These are phyloP conservation scores for Dendryphion nanum DNA, from an alignment of 2,329 filamentous ascomycete species.

Conservation along the genomic window DNA sequence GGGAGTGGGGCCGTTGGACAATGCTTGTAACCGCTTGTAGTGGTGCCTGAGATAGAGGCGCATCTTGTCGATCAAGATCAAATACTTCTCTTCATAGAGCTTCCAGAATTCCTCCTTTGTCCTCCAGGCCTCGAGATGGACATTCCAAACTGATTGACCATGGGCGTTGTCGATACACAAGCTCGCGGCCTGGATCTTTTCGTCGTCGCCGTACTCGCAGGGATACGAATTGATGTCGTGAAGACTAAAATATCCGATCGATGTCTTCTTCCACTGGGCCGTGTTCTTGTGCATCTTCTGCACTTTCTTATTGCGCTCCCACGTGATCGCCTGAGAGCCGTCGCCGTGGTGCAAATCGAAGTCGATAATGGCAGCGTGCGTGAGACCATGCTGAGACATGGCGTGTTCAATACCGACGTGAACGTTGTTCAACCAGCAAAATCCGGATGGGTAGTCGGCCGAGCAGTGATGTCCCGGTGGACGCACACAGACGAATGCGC, in stretches of 20 bases:
- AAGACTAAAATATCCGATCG: slow-evolving; percentile 92
- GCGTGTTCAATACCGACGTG: slow-evolving; percentile 92
- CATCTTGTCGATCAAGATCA: slow-evolving; percentile 74
- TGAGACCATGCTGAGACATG: slow-evolving; percentile 77
- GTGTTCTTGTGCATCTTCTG: slow-evolving; percentile 65
- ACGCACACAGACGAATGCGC: slow-evolving; percentile 88
- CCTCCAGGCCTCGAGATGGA: slow-evolving; percentile 88
- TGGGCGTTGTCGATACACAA: slow-evolving; percentile 93
- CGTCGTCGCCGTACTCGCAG: slow-evolving; percentile 88
- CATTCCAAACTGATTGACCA: slow-evolving; percentile 92
- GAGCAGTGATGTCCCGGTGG: slow-evolving; percentile 97
- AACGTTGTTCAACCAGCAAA: slow-evolving; percentile 98
- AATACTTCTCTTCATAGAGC: slow-evolving; percentile 79
- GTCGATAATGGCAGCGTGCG: slow-evolving; percentile 74
- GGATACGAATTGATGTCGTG: slow-evolving; percentile 99
- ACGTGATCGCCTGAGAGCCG: slow-evolving; percentile 91
- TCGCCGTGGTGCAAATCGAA: slow-evolving; percentile 44
- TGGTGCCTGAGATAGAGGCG: slow-evolving; percentile 73
- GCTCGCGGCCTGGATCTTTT: slow-evolving; percentile 92
- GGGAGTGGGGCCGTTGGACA: slow-evolving; percentile 60
- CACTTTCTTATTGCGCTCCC: slow-evolving; percentile 80
- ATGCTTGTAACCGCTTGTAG: slow-evolving; percentile 61
- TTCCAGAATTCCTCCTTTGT: slow-evolving; percentile 82
- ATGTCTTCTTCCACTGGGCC: slow-evolving; percentile 73
- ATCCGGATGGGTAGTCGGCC: slow-evolving; percentile 82